Conservation (phyloP, 495 filamentous ascomycete species). For the Amphirosellinia nigrospora region DNA sequence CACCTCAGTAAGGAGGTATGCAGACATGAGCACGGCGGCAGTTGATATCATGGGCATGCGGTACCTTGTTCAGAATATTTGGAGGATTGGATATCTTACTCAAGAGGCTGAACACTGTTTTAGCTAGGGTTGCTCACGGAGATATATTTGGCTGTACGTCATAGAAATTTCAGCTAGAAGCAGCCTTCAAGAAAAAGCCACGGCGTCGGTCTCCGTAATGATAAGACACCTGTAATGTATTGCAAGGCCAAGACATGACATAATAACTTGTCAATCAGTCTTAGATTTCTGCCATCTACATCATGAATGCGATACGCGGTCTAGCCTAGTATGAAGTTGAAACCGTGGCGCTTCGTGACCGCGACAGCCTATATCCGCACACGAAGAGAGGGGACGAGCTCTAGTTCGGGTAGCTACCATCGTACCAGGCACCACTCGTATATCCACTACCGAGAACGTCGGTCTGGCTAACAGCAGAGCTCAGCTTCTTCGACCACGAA, state of each 20-base stretch:
- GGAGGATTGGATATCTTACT: not conserved
- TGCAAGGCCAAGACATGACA: not conserved
- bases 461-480: conserved; percentile 50
- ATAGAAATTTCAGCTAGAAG: not conserved
- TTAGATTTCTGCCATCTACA: not conserved
- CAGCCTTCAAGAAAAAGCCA: not conserved
- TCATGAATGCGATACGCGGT: not conserved
- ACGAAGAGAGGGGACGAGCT: not conserved
- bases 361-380: not conserved
- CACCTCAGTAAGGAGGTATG: not conserved
- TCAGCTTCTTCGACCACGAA: conserved; percentile 57
- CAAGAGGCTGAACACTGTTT: not conserved
- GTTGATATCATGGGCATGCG: not conserved
- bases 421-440: conserved; percentile 35
- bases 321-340: not conserved
- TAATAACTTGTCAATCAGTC: not conserved
- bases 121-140: not conserved
- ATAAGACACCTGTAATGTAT: not conserved
- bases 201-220: conserved; percentile 2
- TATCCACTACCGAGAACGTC: conserved; percentile 61
- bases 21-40: not conserved
- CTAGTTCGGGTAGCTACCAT: conserved; percentile 33
- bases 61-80: not conserved
- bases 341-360: not conserved
- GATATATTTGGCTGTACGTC: not conserved